phyloP scores from a whole-genome alignment of 768 basidiomycete species.

The Suillus decipiens region DNA sequence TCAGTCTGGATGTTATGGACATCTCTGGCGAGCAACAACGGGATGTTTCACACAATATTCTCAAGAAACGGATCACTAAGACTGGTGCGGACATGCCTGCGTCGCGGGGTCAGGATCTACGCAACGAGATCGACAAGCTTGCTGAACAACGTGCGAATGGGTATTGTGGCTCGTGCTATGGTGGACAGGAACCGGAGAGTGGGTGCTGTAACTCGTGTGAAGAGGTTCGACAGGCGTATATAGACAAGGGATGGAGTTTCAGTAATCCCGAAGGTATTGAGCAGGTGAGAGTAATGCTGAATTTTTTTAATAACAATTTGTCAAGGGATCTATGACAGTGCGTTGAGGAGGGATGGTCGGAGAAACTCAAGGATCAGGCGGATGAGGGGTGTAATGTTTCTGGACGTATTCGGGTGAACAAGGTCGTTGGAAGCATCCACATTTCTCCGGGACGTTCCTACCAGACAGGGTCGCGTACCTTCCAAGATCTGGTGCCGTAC shows the following conservation, averaged over 20 bases:
- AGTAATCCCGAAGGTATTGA: slow-evolving; percentile 87
- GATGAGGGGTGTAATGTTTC: slow-evolving; percentile 93
- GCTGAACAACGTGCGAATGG: slow-evolving; percentile 56
- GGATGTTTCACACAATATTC: slow-evolving; percentile 85
- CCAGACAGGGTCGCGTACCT: slow-evolving; percentile 77
- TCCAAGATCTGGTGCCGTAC: slow-evolving; percentile 93
- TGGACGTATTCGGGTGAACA: slow-evolving; percentile 93
- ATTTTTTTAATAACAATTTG: background rate
- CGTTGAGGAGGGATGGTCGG: slow-evolving; percentile 90
- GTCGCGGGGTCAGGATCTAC: slow-evolving; percentile 60
- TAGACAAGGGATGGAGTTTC: slow-evolving; percentile 95
- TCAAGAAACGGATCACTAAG: slow-evolving; percentile 75
- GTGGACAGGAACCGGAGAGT: slow-evolving; percentile 68
- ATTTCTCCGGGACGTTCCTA: slow-evolving; percentile 95
- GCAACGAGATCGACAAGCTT: slow-evolving; percentile 86
- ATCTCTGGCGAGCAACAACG: slow-evolving; percentile 95
- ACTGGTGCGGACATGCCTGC: slow-evolving; percentile 60
- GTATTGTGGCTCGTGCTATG: slow-evolving; percentile 97
- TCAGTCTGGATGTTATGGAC: slow-evolving; percentile 97
- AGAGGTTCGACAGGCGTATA: slow-evolving; percentile 87
- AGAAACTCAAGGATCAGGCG: slow-evolving; percentile 89
- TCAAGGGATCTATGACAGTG: slow-evolving; percentile 55
- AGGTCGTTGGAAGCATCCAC: slow-evolving; percentile 94
- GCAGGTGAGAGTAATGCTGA: slow-evolving; percentile 61
- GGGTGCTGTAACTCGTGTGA: slow-evolving; percentile 98